A percentile compares a stretch with the other conserved stretches of the same genome.
These are phyloP conservation scores for Rhinocladiella similis DNA, from an alignment of 2,329 filamentous ascomycete genomes.

Conservation along the genomic window DNA sequence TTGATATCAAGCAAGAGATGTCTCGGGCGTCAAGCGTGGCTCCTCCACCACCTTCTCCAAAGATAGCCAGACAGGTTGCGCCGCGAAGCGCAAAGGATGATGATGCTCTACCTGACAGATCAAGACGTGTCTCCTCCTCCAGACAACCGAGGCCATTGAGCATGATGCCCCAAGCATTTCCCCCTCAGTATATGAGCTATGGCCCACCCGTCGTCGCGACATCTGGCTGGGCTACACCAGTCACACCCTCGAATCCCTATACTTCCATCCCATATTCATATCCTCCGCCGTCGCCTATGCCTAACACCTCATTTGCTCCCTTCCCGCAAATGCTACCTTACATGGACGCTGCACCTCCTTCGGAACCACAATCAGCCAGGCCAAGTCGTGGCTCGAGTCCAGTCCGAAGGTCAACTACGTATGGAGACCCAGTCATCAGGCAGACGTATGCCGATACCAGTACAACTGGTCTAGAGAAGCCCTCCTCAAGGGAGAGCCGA, in stretches of 20 bases:
- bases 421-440: slow-evolving; percentile 22
- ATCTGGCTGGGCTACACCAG: slow-evolving; percentile 11
- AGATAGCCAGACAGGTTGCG: slow-evolving; percentile 1
- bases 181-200: slow-evolving; percentile 17
- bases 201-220: slow-evolving; percentile 8
- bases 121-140: slow-evolving; percentile 7
- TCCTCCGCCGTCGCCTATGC: slow-evolving; percentile 3
- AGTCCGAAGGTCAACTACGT: slow-evolving; percentile 6
- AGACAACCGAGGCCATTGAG: slow-evolving; percentile 17
- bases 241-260: slow-evolving; percentile 17
- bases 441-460: slow-evolving; percentile 9
- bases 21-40: slow-evolving; percentile 7
- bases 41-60: slow-evolving; percentile 18
- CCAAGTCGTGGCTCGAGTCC: slow-evolving; percentile 20
- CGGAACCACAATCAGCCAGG: slow-evolving; percentile 16
- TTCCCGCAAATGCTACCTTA: slow-evolving; percentile 12
- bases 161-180: slow-evolving; percentile 3
- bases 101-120: slow-evolving; percentile 7
- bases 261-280: slow-evolving; percentile 14
- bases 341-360: slow-evolving; percentile 6
- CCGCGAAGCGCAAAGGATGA: slow-evolving; percentile 17
- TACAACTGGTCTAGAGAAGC: slow-evolving; percentile 6
- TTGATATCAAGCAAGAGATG: slow-evolving; percentile 13
- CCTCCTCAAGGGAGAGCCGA: slow-evolving; percentile 13
- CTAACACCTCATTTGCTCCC: slow-evolving; percentile 8